A percentile compares a stretch with the other conserved stretches of the same genome.
Evolutionary conservation across 2,329 filamentous ascomycete species (phyloP).

Genomic region (Alternaria atra): DNA sequence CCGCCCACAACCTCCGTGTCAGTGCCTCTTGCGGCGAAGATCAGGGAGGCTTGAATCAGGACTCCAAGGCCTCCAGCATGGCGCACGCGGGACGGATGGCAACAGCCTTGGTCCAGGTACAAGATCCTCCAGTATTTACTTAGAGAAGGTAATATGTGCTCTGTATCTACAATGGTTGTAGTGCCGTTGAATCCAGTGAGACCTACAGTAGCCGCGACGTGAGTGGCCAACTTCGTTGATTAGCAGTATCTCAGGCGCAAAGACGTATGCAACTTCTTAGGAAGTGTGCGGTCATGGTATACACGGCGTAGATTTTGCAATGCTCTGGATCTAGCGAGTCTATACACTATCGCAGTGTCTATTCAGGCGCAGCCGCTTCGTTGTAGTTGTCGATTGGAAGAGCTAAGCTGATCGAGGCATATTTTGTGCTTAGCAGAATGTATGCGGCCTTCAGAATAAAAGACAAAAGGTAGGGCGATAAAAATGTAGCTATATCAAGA

Average conservation of each 20-base stretch:
- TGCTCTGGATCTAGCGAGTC: neutral
- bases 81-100: conserved; percentile 9
- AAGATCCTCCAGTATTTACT: neutral
- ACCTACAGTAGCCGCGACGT: neutral
- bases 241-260: neutral
- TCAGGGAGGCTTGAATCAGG: conserved; percentile 10
- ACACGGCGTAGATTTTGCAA: neutral
- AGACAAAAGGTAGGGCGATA: neutral
- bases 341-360: neutral
- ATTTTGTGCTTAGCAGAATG: neutral
- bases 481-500: conserved; percentile 1
- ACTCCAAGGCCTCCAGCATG: conserved; percentile 16
- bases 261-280: neutral
- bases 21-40: conserved; percentile 1
- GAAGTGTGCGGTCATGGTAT: neutral
- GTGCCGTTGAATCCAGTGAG: neutral
- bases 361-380: neutral
- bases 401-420: conserved; percentile 2
- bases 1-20: neutral
- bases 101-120: neutral
- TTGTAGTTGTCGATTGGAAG: neutral
- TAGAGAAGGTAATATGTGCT: neutral
- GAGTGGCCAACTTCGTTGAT: conserved; percentile 3
- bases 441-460: neutral
- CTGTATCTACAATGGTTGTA: neutral